These are phyloP conservation scores for Fomes fomentarius DNA, from an alignment of 1,284 basidiomycete genomes.

Conservation along the genomic window DNA sequence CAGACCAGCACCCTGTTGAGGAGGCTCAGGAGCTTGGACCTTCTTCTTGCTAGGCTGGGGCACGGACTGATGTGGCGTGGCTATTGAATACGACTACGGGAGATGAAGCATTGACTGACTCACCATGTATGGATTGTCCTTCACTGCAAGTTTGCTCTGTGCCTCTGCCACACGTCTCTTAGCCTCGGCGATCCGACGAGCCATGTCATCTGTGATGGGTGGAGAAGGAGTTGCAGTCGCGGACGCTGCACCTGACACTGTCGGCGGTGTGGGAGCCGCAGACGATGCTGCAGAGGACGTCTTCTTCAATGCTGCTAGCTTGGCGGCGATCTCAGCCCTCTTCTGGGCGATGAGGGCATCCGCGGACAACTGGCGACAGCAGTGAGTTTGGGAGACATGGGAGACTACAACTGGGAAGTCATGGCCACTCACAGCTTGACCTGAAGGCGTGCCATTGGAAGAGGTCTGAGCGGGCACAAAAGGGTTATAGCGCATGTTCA, in stretches of 20 bases:
- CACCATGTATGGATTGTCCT: conserved; percentile 86
- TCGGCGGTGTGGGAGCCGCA: conserved; percentile 23
- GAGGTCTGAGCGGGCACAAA: conserved; percentile 56
- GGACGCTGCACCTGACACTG: conserved; percentile 34
- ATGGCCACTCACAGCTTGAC: conserved; percentile 43
- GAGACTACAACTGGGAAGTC: not conserved
- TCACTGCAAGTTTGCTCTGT: conserved; percentile 70
- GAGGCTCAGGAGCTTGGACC: conserved; percentile 49
- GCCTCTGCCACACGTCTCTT: conserved; percentile 80
- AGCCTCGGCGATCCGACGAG: conserved; percentile 76
- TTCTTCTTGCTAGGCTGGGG: conserved; percentile 58
- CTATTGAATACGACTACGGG: not conserved
- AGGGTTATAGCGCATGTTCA: conserved; percentile 67
- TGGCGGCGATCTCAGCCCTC: conserved; percentile 83
- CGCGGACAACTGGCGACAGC: conserved; percentile 42
- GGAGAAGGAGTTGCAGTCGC: conserved; percentile 40
- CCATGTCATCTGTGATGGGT: conserved; percentile 63
- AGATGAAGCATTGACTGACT: too few relatives aligned
- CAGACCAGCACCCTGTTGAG: conserved; percentile 80
- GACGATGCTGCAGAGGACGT: conserved; percentile 36
- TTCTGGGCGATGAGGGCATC: conserved; percentile 77
- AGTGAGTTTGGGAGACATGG: conserved; percentile 1
- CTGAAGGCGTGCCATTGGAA: conserved; percentile 47
- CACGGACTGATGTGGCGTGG: conserved; percentile 41
- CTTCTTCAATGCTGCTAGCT: conserved; percentile 78